Base-by-base conservation (phyloP, 768 basidiomycete genomes). In the Hortiboletus campestris region DNA sequence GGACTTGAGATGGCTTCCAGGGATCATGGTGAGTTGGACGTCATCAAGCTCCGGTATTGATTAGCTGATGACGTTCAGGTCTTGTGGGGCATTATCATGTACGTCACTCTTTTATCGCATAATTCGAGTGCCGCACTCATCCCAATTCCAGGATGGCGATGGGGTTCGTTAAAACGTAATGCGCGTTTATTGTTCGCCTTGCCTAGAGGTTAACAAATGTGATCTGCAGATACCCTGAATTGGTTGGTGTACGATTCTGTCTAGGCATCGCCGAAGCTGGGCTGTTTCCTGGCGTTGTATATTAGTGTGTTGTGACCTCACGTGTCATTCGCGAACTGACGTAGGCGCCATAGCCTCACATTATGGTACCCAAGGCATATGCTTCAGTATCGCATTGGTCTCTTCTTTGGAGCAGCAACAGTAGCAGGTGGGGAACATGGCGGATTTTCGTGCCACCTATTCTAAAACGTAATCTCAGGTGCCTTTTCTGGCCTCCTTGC, bases 201-300 rank as follows among this genome's bases (percentile, higher is more conserved):
- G 22, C 17, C 12, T 40, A 8, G 12, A 29, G 22, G n/a, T 36
- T 54, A 34, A 51, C 31, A 22, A 5, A 49, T 22, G 16, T 34
- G 25, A n/a, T 19, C 19, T 40, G 6, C 58, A 87, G 86, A 25
- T 88, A 84, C 62, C 78, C 78, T 10, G 80, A 86, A 63, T 78
- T 88, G 14, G 78, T 85, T 13, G 84, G 77, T 19, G 75, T 74
- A 11, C 79, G 85, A 11, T 69, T 83, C 8, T 80, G 78, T 55
- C 79, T 89, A 0, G 88, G 88, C 3, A 63, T 85, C 2, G 79
- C 85, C 0, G 88, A 90, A 69, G 84, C 85, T 6, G 86, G 88
- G 4, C 65, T 88, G 11, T 89, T 86, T 67, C 87, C 88, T 12
- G 87, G 87, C 25, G 84, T 89, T 11, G 79, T 81, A 0, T 91